Percentiles rank a stretch among this genome's conserved stretches.
Conservation (phyloP, 75 land plant species). For the Azolla pinnata region DNA sequence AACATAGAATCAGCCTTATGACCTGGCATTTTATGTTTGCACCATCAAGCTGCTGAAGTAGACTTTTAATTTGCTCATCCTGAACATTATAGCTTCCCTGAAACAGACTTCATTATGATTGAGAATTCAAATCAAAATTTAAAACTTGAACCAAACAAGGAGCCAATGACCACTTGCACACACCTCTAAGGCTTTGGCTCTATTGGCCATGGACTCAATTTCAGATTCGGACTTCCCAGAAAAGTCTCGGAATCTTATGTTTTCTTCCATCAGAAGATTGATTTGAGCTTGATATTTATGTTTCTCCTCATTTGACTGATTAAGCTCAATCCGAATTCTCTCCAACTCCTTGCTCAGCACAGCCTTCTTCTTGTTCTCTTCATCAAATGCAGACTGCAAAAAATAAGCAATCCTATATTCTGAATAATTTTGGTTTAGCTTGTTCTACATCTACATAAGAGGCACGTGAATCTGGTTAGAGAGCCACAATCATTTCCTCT, state of each 20-base stretch:
- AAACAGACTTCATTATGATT: not conserved
- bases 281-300: slow-evolving; percentile 12
- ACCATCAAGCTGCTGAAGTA: slow-evolving; percentile 17
- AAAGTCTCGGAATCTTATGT: slow-evolving; percentile 19
- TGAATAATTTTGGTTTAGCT: too few species aligned
- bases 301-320: slow-evolving; percentile 19
- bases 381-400: slow-evolving; percentile 17
- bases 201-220: slow-evolving; percentile 16
- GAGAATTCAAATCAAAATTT: too few species aligned
- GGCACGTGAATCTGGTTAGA: too few species aligned
- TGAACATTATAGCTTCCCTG: slow-evolving; percentile 21
- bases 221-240: slow-evolving; percentile 24
- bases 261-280: slow-evolving; percentile 17
- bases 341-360: slow-evolving; percentile 13
- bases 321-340: slow-evolving; percentile 13
- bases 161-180: too few species aligned
- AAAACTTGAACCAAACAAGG: too few species aligned
- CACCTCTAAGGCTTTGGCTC: slow-evolving; percentile 29
- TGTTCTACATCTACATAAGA: too few species aligned
- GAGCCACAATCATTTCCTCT: too few species aligned
- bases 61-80: slow-evolving; percentile 18
- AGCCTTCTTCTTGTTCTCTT: slow-evolving; percentile 8
- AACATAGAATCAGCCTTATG: too few species aligned
- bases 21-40: slow-evolving; percentile 22
- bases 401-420: too few species aligned